Evolutionary conservation across 2,329 filamentous ascomycete genomes (phyloP).

Genomic region (Apiospora saccharicola): DNA sequence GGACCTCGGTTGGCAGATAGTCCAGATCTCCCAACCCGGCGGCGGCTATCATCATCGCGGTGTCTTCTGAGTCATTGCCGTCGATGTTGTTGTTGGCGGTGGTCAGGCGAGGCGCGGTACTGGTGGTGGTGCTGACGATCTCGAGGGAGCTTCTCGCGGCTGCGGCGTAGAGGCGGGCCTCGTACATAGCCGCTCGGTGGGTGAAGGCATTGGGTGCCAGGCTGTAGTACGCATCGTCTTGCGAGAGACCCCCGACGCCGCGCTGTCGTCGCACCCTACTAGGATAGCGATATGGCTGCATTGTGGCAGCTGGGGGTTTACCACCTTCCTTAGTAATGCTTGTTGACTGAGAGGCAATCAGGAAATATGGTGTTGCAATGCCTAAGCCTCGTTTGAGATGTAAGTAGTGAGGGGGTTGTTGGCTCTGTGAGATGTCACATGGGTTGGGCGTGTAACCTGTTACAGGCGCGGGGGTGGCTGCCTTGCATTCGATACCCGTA

Average conservation of each 20-base stretch:
- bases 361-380: not conserved
- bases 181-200: not conserved
- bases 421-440: not conserved
- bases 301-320: not conserved
- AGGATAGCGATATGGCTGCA: not conserved
- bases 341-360: not conserved
- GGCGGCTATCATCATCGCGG: not conserved
- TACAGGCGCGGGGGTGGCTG: not conserved
- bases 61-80: not conserved
- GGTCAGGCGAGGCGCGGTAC: not conserved
- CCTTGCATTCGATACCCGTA: not conserved
- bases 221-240: not conserved
- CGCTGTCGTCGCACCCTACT: not conserved
- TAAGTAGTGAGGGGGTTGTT: conserved; percentile 5
- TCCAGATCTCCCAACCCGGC: conserved; percentile 32
- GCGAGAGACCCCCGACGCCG: not conserved
- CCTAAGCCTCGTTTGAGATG: not conserved
- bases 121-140: not conserved
- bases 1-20: conserved; percentile 33
- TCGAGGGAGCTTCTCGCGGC: not conserved
- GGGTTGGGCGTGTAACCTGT: not conserved
- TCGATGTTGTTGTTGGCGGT: not conserved
- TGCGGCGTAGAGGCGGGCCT: not conserved
- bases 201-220: not conserved
- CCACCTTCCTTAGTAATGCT: not conserved